Evolutionary conservation across 139 green algal species (phyloP), one percentile per base, ranked within the genome.

Genomic region (Trebouxia sp.): DNA sequence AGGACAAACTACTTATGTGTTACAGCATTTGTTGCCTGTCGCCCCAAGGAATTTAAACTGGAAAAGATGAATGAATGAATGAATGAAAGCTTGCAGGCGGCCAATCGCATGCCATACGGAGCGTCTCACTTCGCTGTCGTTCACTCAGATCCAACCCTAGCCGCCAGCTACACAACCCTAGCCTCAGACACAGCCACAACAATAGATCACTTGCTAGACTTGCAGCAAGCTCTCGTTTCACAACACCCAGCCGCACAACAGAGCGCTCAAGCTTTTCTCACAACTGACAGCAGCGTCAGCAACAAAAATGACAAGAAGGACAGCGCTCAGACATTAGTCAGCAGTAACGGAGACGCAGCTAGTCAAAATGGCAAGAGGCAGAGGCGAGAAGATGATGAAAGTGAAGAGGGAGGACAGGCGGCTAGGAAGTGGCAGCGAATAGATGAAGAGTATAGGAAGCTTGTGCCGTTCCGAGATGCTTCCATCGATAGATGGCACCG

Each of bases 201-300:
- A 0, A 56, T 94, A 22, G 41, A 56, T 20, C 37, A 84, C 0
- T 75, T 95, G 35, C 77, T 92, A 55, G 58, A 79, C 3, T 72
- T 94, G 81, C 86, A 92, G 12, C 47, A 51, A 9, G 82, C 84
- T 8, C 84, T 95, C 30, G 55, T 86, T 32, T 83, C 32, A 7
- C 86, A 87, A 17, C 85, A 89, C 75, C 70, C 85, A 0, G 84
- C 76, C 20, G 74, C n/a, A 39, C n/a, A 9, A 78, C 75, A 78
- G 43, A 69, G 14, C 22, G 42, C 43, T 43, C 26, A 24, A 9
- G n/a, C 30, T 14, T 30, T 22, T 12, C 28, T 22, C 10, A 15
- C 22, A 24, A 65, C 28, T 43, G 78, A 24, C 20, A 75, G 39
- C 53, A 35, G 24, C 17, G 15, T 9, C 39, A 41, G 32, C 28